phyloP scores from a whole-genome alignment of 768 basidiomycete species.

The Boletus sp. region DNA sequence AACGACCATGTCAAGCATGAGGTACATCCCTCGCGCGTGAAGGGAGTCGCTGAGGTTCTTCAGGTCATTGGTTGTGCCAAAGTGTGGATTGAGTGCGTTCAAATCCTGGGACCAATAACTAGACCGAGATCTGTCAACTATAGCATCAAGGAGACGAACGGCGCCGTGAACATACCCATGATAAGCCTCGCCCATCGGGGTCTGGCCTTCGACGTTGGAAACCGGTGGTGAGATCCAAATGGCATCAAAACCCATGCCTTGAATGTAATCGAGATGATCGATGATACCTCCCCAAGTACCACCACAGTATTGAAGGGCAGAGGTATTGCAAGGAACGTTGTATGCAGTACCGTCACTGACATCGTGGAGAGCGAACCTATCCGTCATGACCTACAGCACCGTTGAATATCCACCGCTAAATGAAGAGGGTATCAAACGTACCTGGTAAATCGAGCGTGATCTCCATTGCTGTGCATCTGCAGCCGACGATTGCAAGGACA shows the following conservation, averaged over 20 bases:
- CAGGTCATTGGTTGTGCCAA: constrained; percentile 52
- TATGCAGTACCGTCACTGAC: constrained; percentile 27
- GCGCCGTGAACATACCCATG: constrained; percentile 41
- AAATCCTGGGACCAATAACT: constrained; percentile 55
- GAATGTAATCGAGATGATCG: constrained; percentile 60
- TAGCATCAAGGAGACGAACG: not conserved
- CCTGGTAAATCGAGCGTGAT: constrained; percentile 56
- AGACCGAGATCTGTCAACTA: not conserved
- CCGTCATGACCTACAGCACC: constrained; percentile 45
- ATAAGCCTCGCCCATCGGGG: constrained; percentile 54
- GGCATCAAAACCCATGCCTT: constrained; percentile 60
- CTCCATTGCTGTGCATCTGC: constrained; percentile 51
- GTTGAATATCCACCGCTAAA: not conserved
- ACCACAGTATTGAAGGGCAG: constrained; percentile 51
- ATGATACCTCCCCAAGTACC: constrained; percentile 55
- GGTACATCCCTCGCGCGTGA: constrained; percentile 53
- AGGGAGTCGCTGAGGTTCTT: constrained; percentile 45
- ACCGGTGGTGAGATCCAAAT: constrained; percentile 59
- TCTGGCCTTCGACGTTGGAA: constrained; percentile 46
- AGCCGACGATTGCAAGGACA: constrained; percentile 21
- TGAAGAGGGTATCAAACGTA: constrained; percentile 4
- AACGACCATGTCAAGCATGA: constrained; percentile 64
- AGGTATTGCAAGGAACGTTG: constrained; percentile 44
- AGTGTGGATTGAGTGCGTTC: constrained; percentile 48
- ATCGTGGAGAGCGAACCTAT: constrained; percentile 56